phyloP scores from a whole-genome alignment of 2,329 filamentous ascomycete genomes.

The Karstenula rhodostoma region DNA sequence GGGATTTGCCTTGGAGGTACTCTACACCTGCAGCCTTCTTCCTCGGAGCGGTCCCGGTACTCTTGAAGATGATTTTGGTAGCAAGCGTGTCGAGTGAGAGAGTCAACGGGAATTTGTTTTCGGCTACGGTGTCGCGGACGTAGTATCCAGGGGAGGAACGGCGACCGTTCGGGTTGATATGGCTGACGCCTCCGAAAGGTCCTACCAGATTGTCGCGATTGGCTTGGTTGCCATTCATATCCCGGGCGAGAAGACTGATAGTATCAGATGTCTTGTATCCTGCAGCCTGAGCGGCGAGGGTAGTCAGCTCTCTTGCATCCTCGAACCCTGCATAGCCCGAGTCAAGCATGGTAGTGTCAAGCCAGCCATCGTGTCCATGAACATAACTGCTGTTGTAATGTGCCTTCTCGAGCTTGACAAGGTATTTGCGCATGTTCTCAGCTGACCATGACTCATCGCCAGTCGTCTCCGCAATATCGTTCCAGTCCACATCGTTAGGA shows the following conservation, averaged over 20 bases:
- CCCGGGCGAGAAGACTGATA: conserved; percentile 23
- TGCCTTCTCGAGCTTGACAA: conserved; percentile 60
- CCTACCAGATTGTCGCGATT: conserved; percentile 53
- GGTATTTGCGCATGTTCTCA: conserved; percentile 64
- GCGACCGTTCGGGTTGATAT: conserved; percentile 31
- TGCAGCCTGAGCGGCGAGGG: conserved; percentile 58
- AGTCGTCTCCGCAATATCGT: conserved; percentile 63
- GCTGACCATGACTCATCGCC: conserved; percentile 63
- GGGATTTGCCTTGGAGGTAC: conserved; percentile 31
- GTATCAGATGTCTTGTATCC: conserved; percentile 34
- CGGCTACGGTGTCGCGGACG: conserved; percentile 57
- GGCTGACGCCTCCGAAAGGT: conserved; percentile 37
- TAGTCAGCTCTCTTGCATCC: conserved; percentile 60
- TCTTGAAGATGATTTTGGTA: conserved; percentile 53
- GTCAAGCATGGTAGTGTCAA: conserved; percentile 59
- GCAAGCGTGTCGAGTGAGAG: conserved; percentile 51
- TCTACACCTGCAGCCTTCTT: conserved; percentile 54
- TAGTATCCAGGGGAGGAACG: conserved; percentile 49
- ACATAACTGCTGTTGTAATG: conserved; percentile 50
- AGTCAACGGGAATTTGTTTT: conserved; percentile 44
- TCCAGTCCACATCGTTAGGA: conserved; percentile 65
- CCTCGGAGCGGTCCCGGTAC: conserved; percentile 18
- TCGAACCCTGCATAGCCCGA: conserved; percentile 58
- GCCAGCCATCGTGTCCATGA: conserved; percentile 65
- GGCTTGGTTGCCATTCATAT: conserved; percentile 47